Conservation (phyloP, 1,284 basidiomycete species). For the Sphaerobolus stellatus region DNA sequence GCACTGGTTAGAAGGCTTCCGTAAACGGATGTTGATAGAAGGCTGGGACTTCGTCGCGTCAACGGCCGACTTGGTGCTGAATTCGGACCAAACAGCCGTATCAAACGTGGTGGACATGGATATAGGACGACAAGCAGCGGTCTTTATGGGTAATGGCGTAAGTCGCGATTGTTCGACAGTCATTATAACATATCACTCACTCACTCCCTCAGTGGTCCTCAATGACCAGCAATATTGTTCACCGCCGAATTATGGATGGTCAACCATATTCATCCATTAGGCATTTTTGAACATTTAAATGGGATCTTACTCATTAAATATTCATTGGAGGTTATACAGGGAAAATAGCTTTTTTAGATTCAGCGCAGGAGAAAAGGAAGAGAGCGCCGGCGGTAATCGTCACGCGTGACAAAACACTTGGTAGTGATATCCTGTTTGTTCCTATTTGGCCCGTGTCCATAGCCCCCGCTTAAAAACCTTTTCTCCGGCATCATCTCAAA, state of each 20-base stretch:
- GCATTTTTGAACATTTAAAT: too few relatives aligned
- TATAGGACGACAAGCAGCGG: constrained; percentile 52
- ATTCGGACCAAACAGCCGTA: constrained; percentile 50
- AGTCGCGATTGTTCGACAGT: constrained; percentile 25
- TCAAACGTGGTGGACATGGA: constrained; percentile 63
- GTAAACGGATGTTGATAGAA: constrained; percentile 28
- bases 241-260: neutral
- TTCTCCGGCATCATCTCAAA: too few relatives aligned
- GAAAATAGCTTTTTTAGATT: too few relatives aligned
- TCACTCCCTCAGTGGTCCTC: constrained; percentile 15
- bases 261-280: neutral
- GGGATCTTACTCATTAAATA: too few relatives aligned
- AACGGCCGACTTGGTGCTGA: constrained; percentile 44
- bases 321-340: too few relatives aligned
- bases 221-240: neutral
- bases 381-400: too few relatives aligned
- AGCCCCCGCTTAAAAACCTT: too few relatives aligned
- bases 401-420: too few relatives aligned
- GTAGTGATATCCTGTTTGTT: too few relatives aligned
- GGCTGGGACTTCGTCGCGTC: constrained; percentile 52
- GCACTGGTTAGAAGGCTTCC: constrained; percentile 29
- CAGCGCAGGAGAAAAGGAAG: too few relatives aligned
- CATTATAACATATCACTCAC: neutral
- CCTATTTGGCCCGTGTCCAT: too few relatives aligned
- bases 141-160: constrained; percentile 64